Percentiles rank a stretch among this genome's conserved stretches.
phyloP scores from a whole-genome alignment of 2,329 filamentous ascomycete genomes.

The Xylariaceae sp. region DNA sequence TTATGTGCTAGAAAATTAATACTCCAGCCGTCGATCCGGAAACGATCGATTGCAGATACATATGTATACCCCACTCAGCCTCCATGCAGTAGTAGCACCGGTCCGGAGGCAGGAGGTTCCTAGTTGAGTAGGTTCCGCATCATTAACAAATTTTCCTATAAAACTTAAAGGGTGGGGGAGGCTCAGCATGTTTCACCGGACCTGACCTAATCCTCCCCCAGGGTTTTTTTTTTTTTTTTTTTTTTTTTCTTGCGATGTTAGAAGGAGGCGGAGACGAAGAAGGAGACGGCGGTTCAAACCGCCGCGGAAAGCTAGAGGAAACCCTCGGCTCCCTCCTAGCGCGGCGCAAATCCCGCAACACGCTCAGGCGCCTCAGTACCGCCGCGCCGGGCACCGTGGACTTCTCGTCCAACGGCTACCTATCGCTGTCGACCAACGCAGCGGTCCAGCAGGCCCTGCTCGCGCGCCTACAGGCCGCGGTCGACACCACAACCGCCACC shows the following conservation, averaged over 20 bases:
- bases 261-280: slow-evolving; percentile 1
- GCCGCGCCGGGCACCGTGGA: slow-evolving; percentile 71
- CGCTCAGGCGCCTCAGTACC: slow-evolving; percentile 52
- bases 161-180: not conserved
- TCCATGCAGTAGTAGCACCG: slow-evolving; percentile 7
- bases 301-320: slow-evolving; percentile 20
- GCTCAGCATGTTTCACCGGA: not conserved
- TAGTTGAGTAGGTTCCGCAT: too few species aligned
- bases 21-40: slow-evolving; percentile 12
- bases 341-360: slow-evolving; percentile 35
- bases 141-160: not conserved
- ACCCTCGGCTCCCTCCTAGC: slow-evolving; percentile 27
- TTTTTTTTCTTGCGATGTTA: slow-evolving; percentile 18
- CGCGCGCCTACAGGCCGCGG: slow-evolving; percentile 33
- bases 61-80: slow-evolving; percentile 17
- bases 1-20: too few species aligned
- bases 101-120: slow-evolving; percentile 3
- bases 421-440: slow-evolving; percentile 66
- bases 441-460: slow-evolving; percentile 67
- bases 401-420: slow-evolving; percentile 79
- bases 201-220: not conserved
- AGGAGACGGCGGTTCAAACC: not conserved
- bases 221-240: too few species aligned
- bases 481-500: slow-evolving; percentile 6
- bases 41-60: slow-evolving; percentile 6